phyloP scores from a whole-genome alignment of 306 rosid species.

The Cajanus cajan region DNA sequence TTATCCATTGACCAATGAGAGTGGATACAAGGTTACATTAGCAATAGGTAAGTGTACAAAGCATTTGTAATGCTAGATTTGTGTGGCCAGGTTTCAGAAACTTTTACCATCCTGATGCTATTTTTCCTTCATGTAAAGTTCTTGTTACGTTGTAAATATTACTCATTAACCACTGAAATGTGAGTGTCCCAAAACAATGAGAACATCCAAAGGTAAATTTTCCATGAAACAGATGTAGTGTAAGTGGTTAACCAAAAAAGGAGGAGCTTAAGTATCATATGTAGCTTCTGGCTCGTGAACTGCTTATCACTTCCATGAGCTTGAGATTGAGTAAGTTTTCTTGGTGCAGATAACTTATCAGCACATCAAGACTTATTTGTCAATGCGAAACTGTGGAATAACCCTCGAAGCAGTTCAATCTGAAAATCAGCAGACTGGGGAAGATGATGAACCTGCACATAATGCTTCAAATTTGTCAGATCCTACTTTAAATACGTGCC shows the following conservation, averaged over 20 bases:
- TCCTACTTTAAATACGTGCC: conserved; percentile 16
- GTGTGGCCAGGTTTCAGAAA: background rate
- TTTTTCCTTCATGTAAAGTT: background rate
- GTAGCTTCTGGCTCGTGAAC: background rate
- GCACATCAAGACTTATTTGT: conserved; percentile 65
- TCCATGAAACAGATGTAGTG: background rate
- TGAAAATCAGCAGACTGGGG: conserved; percentile 17
- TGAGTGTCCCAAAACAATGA: background rate
- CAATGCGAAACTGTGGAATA: conserved; percentile 52
- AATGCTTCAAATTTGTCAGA: conserved; percentile 30
- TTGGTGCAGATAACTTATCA: conserved; percentile 58
- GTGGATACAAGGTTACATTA: background rate
- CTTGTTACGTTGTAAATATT: background rate
- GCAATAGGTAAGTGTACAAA: background rate
- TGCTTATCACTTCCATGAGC: conserved; percentile 18
- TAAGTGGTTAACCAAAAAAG: background rate
- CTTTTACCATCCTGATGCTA: background rate
- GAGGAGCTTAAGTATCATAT: background rate
- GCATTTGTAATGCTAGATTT: background rate
- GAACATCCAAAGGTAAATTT: background rate
- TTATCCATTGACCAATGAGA: conserved; percentile 9
- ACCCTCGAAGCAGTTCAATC: conserved; percentile 38
- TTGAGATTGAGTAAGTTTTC: conserved; percentile 31
- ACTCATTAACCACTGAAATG: background rate
- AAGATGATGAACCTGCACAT: conserved; percentile 29